Base-by-base conservation (phyloP, 176 grass and related monocot species). In the Cymbopogon citratus region DNA sequence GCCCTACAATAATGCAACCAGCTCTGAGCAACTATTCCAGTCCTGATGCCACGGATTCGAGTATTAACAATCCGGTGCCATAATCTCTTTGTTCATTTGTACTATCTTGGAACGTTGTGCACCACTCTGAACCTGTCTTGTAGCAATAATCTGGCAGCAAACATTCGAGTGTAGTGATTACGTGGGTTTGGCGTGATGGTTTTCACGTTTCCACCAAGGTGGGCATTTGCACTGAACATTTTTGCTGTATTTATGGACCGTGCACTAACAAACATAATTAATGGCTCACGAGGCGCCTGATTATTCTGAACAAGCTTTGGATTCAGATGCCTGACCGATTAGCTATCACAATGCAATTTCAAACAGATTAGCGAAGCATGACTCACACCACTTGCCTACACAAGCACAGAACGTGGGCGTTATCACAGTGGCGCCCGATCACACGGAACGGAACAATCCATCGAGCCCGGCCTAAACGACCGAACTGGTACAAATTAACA, bases 1-100 rank as follows among this genome's bases (percentile, higher is more conserved):
- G 26, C 63, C 19, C 13, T 61, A 60, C 21, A 87, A 87, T 87
- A 87, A 87, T 69, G 61, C 62, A 68, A 81, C 11, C 24, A 43
- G 62, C 28, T 60, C 68, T 68, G 73, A 43, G 24, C 63, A 68
- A 84, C 72, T 76, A 23, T 43, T 57, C 18, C 62, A 23, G 15
- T 57, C 18, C 62, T 31, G 15, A 8, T 40, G 45, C 11, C 43
- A 84, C 29, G 1, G 25, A 57, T 29, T 16, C 2, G 5, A 75
- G 43, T n/a, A 3, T 59, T 38, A 13, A 29, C 4, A 18, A 77
- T 33, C 26, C 24, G 26, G 49, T 43, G 11, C 7, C 35, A 59
- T 3, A 45, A 25, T 81, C 60, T 46, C 61, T 12, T 59, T 74
- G 21, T 11, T 73, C 45, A 23, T 40, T 18, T 66, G 14, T 27